Base-by-base conservation (phyloP, 768 basidiomycete genomes). In the Mycena latifolia region DNA sequence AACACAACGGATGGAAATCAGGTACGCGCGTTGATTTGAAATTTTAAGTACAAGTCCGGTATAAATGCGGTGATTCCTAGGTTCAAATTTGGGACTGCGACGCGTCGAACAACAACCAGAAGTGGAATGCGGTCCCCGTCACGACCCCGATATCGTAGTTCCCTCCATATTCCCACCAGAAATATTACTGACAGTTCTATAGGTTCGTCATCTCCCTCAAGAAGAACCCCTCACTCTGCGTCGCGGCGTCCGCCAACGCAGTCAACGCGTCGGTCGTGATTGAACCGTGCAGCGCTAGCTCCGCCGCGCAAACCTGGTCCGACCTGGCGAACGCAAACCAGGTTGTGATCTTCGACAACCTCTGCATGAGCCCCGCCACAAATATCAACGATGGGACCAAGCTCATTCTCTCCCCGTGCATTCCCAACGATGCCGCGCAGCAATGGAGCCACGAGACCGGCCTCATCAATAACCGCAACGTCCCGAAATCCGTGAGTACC, bases 81-180 rank as follows among this genome's bases (percentile, higher is more conserved):
- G 18, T 62, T 25, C 64, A 69, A 58, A 60, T 69, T 22, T 69
- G 64, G 68, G 51, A 53, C 43, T 69, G 68, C 24, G 62, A 64
- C 15, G 15, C 20, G 7, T 7, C 8, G 3, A 69, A 69, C 54
- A 8, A 28, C 37, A 69, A 64, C 50, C 63, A 69, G 48, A 48
- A 55, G 39, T 69, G 57, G 52, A 61, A 55, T 41, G 28, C 22
- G 0, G 24, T 35, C 29, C 50, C 12, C 10, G 50, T 63, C 2
- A 63, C 29, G 5, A 5, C 41, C 20, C 66, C 66, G 6, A 58
- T 22, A 15, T 52, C 66, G 61, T 67, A 41, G 7, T 52, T 17
- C 3, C 41, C 43, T 41, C 24, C 14, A 28, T 4, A 25, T 12
- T 14, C 27, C 18, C 10, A 28, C 25, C 27, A 18, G 6, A 24